These are phyloP conservation scores for Lachnellula subtilissima DNA, from an alignment of 2,329 filamentous ascomycete species.

Conservation along the genomic window DNA sequence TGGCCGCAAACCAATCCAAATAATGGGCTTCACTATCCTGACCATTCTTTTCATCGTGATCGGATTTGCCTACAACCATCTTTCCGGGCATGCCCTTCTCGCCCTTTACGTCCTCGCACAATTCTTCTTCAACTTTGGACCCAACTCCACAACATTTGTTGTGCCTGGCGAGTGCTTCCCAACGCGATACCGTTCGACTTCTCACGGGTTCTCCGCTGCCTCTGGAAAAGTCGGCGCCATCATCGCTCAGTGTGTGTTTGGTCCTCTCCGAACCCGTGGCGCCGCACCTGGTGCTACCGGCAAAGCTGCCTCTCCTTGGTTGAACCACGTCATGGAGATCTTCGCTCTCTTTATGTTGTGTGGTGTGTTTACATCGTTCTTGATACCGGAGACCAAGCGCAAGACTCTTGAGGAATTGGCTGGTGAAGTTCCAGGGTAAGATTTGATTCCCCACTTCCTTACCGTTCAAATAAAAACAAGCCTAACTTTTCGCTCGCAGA, in stretches of 20 bases:
- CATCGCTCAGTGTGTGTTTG: constrained; percentile 46
- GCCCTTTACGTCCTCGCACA: constrained; percentile 60
- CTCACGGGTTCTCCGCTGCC: constrained; percentile 35
- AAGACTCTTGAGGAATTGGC: constrained; percentile 68
- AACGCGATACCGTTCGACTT: constrained; percentile 33
- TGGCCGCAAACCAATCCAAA: constrained; percentile 74
- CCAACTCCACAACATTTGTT: constrained; percentile 36
- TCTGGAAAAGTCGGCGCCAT: constrained; percentile 35
- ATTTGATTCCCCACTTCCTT: not conserved
- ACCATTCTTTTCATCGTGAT: constrained; percentile 59
- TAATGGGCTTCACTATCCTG: constrained; percentile 56
- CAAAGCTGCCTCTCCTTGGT: constrained; percentile 43
- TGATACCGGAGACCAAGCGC: constrained; percentile 74
- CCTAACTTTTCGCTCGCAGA: not conserved
- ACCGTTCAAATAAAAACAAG: not conserved
- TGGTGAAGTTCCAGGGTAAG: constrained; percentile 43
- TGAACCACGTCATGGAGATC: constrained; percentile 71
- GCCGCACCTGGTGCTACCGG: constrained; percentile 27
- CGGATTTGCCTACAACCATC: constrained; percentile 53
- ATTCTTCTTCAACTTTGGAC: constrained; percentile 61
- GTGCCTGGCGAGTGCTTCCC: constrained; percentile 36
- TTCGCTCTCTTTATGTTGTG: constrained; percentile 77
- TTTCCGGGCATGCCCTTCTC: constrained; percentile 48
- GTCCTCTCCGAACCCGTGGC: constrained; percentile 43
- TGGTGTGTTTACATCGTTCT: constrained; percentile 61